Evolutionary conservation across 2,329 filamentous ascomycete species (phyloP), one percentile per base, ranked within the genome.

Genomic region (Fusarium coicis): DNA sequence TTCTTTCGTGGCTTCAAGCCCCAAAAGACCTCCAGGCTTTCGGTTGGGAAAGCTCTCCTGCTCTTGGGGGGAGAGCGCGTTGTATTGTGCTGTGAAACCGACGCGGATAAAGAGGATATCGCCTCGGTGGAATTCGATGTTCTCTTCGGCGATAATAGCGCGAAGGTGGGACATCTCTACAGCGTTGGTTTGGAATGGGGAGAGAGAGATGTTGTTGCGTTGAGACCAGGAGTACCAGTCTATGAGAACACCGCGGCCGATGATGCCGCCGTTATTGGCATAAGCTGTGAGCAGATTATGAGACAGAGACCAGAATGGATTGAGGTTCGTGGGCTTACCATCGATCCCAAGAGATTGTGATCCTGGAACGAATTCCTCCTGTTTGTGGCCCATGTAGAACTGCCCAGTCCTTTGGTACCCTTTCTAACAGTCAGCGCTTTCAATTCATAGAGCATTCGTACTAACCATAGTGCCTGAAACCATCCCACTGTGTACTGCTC

Each of bases 301-400:
- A 50, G 47, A 30, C 14, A 30, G 10, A 5, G 4, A 5, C 2
- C n/a, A 11, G 8, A 4, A 12, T 4, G 3, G 3, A n/a, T 12
- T 49, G 6, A 49, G 12, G 3, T 10, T 34, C 5, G 16, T 34
- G 7, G 11, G 11, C 30, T 34, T 50, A 50, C 47, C 47, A 10
- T 50, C 21, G 11, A 50, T 10, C 21, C 30, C 47, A 12, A 50
- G n/a, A 34, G 5, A 14, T n/a, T 19, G 21, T 19, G 47, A 50
- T 0, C 21, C 21, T 14, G 30, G 15, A 14, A n/a, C 10, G 3
- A 34, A 50, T n/a, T 50, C 47, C n/a, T 23, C 21, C 16, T 50
- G 30, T 50, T 50, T 34, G 21, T 50, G 30, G 23, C 21, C 30
- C 47, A 50, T 34, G 8, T 50, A 50, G n/a, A 50, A 50, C 5